Evolutionary conservation across 768 basidiomycete species (phyloP).

Genomic region (Boletales sp.): DNA sequence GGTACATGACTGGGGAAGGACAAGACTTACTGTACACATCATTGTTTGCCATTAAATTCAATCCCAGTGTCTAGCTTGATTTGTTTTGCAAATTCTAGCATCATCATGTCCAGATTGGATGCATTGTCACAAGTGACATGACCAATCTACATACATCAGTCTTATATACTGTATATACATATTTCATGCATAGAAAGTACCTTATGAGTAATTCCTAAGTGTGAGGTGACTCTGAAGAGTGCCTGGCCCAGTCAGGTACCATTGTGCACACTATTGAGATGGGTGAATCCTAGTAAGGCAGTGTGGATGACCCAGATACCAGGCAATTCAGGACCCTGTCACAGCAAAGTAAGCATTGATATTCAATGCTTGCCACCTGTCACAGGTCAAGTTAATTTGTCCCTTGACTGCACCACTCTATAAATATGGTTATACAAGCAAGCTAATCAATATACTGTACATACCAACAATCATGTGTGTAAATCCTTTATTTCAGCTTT

Average conservation of each 20-base stretch:
- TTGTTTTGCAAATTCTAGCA: conserved; percentile 21
- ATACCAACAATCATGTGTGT: too few species aligned
- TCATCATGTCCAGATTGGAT: conserved; percentile 35
- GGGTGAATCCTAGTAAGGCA: conserved; percentile 24
- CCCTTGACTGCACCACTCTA: neutral
- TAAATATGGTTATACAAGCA: too few species aligned
- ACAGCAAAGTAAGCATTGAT: neutral
- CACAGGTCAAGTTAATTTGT: conserved; percentile 1
- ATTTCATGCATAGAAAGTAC: conserved; percentile 23
- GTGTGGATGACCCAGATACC: conserved; percentile 22
- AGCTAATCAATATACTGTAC: too few species aligned
- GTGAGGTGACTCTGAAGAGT: too few species aligned
- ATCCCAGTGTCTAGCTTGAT: neutral
- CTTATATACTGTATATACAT: too few species aligned
- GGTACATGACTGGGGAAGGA: too few species aligned
- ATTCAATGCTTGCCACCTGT: conserved; percentile 7
- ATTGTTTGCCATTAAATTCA: neutral
- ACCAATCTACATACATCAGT: conserved; percentile 18
- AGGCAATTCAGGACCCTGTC: conserved; percentile 10
- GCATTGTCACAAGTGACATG: conserved; percentile 39
- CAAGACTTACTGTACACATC: neutral
- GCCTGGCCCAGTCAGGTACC: too few species aligned
- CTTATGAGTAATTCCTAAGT: conserved; percentile 29
- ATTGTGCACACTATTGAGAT: too few species aligned
- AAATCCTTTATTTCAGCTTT: too few species aligned